Conservation (phyloP, 176 grass and related monocot genomes). For the Musa beccarii region DNA sequence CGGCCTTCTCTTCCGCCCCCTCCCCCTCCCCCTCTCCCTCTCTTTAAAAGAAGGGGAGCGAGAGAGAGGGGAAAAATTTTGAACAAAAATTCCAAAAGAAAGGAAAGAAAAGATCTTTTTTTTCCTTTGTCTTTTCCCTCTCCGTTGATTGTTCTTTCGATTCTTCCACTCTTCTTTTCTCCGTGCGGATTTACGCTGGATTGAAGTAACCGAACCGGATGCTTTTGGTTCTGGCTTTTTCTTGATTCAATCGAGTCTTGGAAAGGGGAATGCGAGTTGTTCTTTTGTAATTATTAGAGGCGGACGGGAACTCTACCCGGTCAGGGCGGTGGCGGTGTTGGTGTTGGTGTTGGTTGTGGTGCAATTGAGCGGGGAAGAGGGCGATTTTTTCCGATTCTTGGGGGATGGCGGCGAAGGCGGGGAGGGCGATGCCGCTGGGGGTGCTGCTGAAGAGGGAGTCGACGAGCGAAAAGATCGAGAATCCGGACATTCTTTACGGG, state of each 20-base stretch:
- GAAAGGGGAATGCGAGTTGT: background rate
- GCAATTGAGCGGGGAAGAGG: background rate
- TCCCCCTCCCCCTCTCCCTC: background rate
- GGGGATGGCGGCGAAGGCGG: conserved; percentile 23
- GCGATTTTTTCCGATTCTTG: background rate
- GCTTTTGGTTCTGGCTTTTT: background rate
- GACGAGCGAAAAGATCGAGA: conserved; percentile 80
- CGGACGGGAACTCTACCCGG: background rate
- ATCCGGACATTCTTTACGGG: conserved; percentile 69
- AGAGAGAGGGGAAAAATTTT: background rate
- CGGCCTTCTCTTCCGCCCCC: conserved; percentile 43
- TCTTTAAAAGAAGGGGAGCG: background rate
- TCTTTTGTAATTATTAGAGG: background rate
- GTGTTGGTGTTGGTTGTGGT: conserved; percentile 23
- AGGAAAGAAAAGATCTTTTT: background rate
- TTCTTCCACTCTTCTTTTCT: background rate
- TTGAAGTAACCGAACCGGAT: background rate
- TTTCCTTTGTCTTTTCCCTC: background rate
- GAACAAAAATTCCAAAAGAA: background rate
- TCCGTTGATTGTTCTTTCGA: background rate
- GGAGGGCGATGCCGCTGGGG: conserved; percentile 47
- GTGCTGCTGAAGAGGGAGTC: conserved; percentile 83
- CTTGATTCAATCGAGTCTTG: background rate
- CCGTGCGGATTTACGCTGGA: background rate
- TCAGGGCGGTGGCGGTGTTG: conserved; percentile 6